Base-by-base conservation (phyloP, 768 basidiomycete genomes). In the Suillus tomentosus region DNA sequence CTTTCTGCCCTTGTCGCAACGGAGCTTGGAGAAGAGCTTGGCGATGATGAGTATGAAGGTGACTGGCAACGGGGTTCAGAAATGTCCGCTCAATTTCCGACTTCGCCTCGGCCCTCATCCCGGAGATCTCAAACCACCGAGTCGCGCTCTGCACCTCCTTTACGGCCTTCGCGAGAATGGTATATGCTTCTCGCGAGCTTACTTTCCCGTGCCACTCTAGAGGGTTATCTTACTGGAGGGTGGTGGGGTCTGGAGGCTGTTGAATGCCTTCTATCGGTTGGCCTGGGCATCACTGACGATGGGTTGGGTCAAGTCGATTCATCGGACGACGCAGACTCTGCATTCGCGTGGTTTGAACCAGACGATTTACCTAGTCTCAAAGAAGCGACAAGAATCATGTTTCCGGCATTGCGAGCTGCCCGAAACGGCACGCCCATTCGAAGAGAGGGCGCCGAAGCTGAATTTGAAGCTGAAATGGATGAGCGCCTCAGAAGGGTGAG, bases 151-250 rank as follows among this genome's bases (percentile, higher is more conserved):
- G 80, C 79, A 5, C 71, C 76, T n/a, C 87, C 89, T 0, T 74
- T 91, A 40, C 80, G 81, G 2, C 93, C 93, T 0, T 88, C 91
- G 34, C 78, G 84, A 31, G 86, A 87, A 67, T 95, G 94, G 94
- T 95, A 94, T 74, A 81, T 89, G 76, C 81, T 96, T 14, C 80
- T 94, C 17, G 85, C 85, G 0, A 88, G 90, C 2, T 78, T 96
- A 27, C 79, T 94, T 36, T 92, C 92, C 6, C 85, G 93, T n/a
- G 92, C 92, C 0, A 90, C 87, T 22, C 76, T 95, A 60, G 92
- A 96, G 70, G 94, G 94, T 0, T 95, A 95, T 71, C 80, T 95
- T 53, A 87, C 87, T 2, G 89, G 87, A 11, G 89, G 90, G 0
- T 96, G 94, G 94, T 83, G 81, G 36, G 92, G 94, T 1, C 77